A percentile compares a stretch with the other conserved stretches of the same genome.
These are phyloP conservation scores for Cyberlindnera meyerae DNA, from an alignment of 805 yeast species.

Conservation along the genomic window DNA sequence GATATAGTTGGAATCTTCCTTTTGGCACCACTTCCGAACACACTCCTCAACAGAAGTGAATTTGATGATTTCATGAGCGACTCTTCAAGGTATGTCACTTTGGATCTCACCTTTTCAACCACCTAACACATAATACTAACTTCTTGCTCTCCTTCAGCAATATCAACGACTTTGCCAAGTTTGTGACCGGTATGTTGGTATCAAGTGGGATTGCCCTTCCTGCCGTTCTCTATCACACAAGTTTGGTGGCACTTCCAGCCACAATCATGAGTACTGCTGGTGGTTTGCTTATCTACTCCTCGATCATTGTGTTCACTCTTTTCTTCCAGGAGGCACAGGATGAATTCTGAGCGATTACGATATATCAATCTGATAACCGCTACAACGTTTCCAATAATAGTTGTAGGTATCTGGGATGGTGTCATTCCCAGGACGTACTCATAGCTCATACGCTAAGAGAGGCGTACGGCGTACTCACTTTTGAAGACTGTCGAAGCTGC, in stretches of 20 bases:
- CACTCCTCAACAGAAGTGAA: conserved; percentile 45
- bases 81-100: conserved; percentile 31
- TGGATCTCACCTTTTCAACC: too few species aligned
- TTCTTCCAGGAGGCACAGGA: conserved; percentile 54
- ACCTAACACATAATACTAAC: too few species aligned
- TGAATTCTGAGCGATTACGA: conserved; percentile 25
- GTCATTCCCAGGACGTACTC: too few species aligned
- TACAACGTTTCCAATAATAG: too few species aligned
- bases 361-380: too few species aligned
- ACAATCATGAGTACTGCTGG: conserved; percentile 75
- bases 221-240: conserved; percentile 68
- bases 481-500: too few species aligned
- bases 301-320: conserved; percentile 76
- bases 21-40: conserved; percentile 69
- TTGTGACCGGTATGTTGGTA: conserved; percentile 70
- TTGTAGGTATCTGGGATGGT: too few species aligned
- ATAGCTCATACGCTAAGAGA: too few species aligned
- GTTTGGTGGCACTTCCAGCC: conserved; percentile 64
- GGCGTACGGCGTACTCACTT: too few species aligned
- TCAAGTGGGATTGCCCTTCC: conserved; percentile 76
- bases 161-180: conserved; percentile 75
- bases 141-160: conserved; percentile 24
- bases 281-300: conserved; percentile 76
- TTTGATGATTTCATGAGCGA: conserved; percentile 60
- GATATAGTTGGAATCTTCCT: conserved; percentile 44